phyloP scores from a whole-genome alignment of 2,329 filamentous ascomycete species.

The Ophiostoma fasciatum region DNA sequence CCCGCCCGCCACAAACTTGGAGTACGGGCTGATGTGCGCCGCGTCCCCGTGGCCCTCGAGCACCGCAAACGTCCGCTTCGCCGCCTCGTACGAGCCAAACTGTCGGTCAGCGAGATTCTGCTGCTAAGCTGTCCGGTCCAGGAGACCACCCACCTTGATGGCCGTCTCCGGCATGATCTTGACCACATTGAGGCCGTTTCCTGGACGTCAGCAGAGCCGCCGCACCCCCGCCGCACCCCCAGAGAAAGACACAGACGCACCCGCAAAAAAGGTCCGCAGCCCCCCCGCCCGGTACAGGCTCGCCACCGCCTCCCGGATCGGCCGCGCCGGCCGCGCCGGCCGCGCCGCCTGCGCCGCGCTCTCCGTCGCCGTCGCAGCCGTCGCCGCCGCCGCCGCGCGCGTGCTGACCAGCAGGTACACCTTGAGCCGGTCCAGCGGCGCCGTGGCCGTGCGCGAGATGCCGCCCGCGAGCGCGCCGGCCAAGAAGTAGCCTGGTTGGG shows the following conservation, averaged over 20 bases:
- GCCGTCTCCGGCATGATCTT: conserved; percentile 99
- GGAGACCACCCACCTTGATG: conserved; percentile 50
- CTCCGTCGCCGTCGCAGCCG: conserved; percentile 40
- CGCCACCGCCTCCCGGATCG: conserved; percentile 57
- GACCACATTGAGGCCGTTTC: conserved; percentile 88
- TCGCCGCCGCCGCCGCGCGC: conserved; percentile 41
- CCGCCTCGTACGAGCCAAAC: conserved; percentile 93
- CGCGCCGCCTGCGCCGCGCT: conserved; percentile 44
- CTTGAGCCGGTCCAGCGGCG: conserved; percentile 90
- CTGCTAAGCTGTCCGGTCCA: too few species aligned
- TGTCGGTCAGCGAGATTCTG: too few species aligned
- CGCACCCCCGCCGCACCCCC: accelerated
- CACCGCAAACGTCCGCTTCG: conserved; percentile 72
- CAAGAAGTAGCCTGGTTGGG: conserved; percentile 92
- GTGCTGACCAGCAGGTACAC: conserved; percentile 95
- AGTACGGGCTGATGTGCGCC: conserved; percentile 62
- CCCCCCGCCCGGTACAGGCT: conserved; percentile 80
- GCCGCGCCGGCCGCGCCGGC: conserved; percentile 39
- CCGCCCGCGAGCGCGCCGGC: conserved; percentile 90
- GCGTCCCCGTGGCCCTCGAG: conserved; percentile 81
- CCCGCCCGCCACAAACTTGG: conserved; percentile 83
- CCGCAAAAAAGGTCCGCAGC: conserved; percentile 79
- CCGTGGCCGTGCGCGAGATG: conserved; percentile 87
- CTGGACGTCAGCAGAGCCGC: conserved; percentile 26
- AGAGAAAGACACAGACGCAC: conserved; percentile 32